Evolutionary conservation across 75 land plant genomes (phyloP).

Genomic region (Azolla pinnata): DNA sequence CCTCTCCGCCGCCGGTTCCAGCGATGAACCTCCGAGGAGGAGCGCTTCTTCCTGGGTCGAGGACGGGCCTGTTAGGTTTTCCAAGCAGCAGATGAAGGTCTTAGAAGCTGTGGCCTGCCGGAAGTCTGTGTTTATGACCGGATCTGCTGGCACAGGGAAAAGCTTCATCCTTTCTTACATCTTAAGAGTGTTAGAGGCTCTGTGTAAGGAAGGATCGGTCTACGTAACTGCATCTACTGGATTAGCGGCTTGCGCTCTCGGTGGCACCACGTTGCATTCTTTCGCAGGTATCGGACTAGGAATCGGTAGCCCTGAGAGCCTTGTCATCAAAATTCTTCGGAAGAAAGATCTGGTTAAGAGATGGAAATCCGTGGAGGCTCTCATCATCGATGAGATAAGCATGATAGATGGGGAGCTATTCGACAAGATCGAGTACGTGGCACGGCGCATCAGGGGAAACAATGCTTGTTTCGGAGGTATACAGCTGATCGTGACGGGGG

Average conservation of each 20-base stretch:
- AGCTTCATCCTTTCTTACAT: slow-evolving; percentile 34
- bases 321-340: slow-evolving; percentile 10
- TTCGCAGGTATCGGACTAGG: slow-evolving; percentile 57
- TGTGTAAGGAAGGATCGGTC: slow-evolving; percentile 23
- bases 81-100: slow-evolving; percentile 33
- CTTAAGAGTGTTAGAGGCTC: slow-evolving; percentile 19
- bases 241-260: slow-evolving; percentile 50
- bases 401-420: slow-evolving; percentile 61
- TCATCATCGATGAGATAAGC: slow-evolving; percentile 71
- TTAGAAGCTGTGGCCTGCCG: slow-evolving; percentile 33
- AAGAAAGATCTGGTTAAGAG: slow-evolving; percentile 12
- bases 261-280: slow-evolving; percentile 59
- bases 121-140: slow-evolving; percentile 65
- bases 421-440: slow-evolving; percentile 53
- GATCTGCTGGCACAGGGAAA: slow-evolving; percentile 79
- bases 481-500: slow-evolving; percentile 66
- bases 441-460: slow-evolving; percentile 21
- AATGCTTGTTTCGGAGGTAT: slow-evolving; percentile 44
- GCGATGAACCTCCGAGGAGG: too few species aligned
- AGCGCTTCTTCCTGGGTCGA: too few species aligned
- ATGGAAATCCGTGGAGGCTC: slow-evolving; percentile 46
- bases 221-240: slow-evolving; percentile 75
- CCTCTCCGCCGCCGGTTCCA: too few species aligned
- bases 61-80: too few species aligned
- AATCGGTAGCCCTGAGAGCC: background rate